Evolutionary conservation across 2,329 filamentous ascomycete species (phyloP), one percentile per base, ranked within the genome.

Genomic region (Fusarium humuli): DNA sequence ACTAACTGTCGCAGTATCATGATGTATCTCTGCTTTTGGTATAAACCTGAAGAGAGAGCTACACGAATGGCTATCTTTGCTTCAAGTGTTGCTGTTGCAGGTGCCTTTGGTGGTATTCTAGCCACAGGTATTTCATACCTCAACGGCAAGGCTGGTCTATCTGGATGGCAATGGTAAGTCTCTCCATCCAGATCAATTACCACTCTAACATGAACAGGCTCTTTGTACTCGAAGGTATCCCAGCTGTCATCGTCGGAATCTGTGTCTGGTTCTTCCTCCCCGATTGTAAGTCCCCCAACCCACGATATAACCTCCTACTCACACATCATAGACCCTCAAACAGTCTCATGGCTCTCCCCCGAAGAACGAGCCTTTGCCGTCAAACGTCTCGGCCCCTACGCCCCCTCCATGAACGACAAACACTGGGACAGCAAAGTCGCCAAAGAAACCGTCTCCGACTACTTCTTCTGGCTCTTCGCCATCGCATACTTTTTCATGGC

Each of bases 11-110:
- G 9, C 14, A 73, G 71, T 7, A 81, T 87, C 13, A 82, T 86
- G 30, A 89, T 87, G 73, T 87, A 89, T 60, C 79, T 90, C 6
- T 87, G 86, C 1, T 88, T 88, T 81, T 91, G 88, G 87, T 91
- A 90, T 66, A 87, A 86, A 61, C 81, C 86, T 14, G 83, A 86
- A 49, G 88, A 90, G 73, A 80, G 86, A 45, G 86, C 88, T 56
- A 88, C 85, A 54, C 81, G 88, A 6, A 84, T 90, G 44, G 85
- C 87, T 6, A 80, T 90, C 7, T 90, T 90, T 74, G 90, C 87
- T 72, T 87, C 84, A 42, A 86, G 85, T 22, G 86, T 86, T 3
- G 84, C 85, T 11, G 77, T 89, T 14, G 87, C 88, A 0, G 87
- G 86, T 23, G 88, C 88, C 2, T 90, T 91, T 75, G 87, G 87